These are phyloP conservation scores for Coniochaeta sp. DNA, from an alignment of 2,329 filamentous ascomycete genomes.

Conservation along the genomic window DNA sequence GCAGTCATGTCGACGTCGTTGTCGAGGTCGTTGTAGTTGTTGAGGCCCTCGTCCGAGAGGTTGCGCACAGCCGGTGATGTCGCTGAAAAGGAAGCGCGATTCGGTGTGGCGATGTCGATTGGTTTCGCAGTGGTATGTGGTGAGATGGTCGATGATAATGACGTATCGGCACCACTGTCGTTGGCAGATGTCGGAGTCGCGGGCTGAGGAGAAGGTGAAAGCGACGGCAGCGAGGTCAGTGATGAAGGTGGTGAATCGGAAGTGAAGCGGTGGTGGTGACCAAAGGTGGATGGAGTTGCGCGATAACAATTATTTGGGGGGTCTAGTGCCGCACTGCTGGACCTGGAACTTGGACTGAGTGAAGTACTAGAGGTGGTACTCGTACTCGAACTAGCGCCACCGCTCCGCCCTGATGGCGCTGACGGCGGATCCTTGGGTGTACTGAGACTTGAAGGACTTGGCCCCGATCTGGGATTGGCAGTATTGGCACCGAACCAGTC, in stretches of 20 bases:
- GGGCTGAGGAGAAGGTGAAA: constrained; percentile 35
- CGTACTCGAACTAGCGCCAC: background rate
- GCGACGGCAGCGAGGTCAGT: constrained; percentile 22
- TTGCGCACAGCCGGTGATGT: constrained; percentile 12
- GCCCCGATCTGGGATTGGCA: background rate
- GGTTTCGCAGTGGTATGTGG: constrained; percentile 25
- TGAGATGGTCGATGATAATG: constrained; percentile 10
- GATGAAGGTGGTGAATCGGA: constrained; percentile 21
- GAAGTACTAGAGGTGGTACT: too few species aligned
- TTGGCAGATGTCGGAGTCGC: constrained; percentile 32
- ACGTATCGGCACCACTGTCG: constrained; percentile 14
- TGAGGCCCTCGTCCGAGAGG: constrained; percentile 12
- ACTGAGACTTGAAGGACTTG: background rate
- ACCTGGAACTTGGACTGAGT: background rate
- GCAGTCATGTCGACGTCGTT: constrained; percentile 53
- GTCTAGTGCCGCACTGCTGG: constrained; percentile 12
- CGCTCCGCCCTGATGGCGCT: constrained; percentile 6
- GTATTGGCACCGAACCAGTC: background rate
- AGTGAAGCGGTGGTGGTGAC: constrained; percentile 15
- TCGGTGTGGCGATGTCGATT: constrained; percentile 24
- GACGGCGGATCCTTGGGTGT: constrained; percentile 1
- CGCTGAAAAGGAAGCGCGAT: constrained; percentile 15
- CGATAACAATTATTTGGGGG: constrained; percentile 30
- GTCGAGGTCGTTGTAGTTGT: constrained; percentile 14
- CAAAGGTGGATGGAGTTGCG: constrained; percentile 22